These are phyloP conservation scores for Anethum foeniculum DNA, from an alignment of 140 eudicot genomes.

Conservation along the genomic window DNA sequence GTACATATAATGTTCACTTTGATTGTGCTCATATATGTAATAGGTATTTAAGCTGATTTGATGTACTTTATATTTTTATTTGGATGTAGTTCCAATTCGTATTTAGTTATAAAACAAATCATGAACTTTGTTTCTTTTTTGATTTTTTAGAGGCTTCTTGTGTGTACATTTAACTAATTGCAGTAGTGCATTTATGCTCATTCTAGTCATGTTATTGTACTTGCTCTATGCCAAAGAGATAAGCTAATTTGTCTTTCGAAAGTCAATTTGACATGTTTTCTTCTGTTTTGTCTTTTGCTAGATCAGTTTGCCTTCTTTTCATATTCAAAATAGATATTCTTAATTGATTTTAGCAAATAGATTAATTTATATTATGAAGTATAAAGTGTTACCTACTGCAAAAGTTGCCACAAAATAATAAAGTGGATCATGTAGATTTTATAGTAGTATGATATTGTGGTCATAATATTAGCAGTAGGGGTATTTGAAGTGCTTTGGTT, in stretches of 20 bases:
- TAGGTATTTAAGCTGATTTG: not conserved
- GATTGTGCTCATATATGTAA: no score
- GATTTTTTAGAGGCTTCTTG: not conserved
- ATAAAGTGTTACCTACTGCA: not conserved
- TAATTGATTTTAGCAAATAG: not conserved
- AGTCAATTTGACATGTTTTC: not conserved
- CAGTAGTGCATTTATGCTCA: not conserved
- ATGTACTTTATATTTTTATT: no score
- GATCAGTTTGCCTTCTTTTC: not conserved
- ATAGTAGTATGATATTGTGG: not conserved
- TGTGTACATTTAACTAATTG: not conserved
- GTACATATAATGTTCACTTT: not conserved
- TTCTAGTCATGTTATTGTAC: not conserved
- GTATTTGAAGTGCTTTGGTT: slow-evolving; percentile 4
- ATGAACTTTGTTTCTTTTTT: not conserved
- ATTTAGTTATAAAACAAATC: not conserved
- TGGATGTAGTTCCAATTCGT: not conserved
- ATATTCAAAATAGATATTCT: not conserved
- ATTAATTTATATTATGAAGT: not conserved
- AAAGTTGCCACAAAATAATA: not conserved
- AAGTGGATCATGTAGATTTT: not conserved
- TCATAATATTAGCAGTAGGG: not conserved
- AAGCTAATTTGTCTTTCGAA: not conserved
- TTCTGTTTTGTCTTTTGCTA: not conserved
- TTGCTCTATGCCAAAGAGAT: not conserved